Evolutionary conservation across 495 filamentous ascomycete genomes (phyloP).

Genomic region (Penicillium longicatenatum): DNA sequence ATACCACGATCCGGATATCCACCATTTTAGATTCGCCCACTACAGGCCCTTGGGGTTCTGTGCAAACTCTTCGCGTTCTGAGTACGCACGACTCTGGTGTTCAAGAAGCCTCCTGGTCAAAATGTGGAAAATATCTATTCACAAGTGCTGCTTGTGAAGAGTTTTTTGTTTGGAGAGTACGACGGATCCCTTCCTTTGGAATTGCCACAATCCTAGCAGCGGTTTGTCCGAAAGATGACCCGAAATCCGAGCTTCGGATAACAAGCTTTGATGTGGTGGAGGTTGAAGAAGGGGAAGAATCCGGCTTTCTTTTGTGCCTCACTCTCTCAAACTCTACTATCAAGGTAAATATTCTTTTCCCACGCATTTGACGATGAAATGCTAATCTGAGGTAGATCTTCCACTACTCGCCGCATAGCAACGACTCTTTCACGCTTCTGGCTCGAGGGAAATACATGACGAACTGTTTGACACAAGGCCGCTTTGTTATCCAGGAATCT

Average conservation of each 20-base stretch:
- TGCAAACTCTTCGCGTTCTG: slow-evolving; percentile 62
- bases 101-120: slow-evolving; percentile 77
- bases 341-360: slow-evolving; percentile 40
- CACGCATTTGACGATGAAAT: not conserved
- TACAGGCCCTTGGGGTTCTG: slow-evolving; percentile 33
- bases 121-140: slow-evolving; percentile 66
- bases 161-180: slow-evolving; percentile 79
- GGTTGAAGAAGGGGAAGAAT: slow-evolving; percentile 27
- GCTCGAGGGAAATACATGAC: slow-evolving; percentile 67
- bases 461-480: slow-evolving; percentile 75
- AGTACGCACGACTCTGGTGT: slow-evolving; percentile 79
- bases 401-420: slow-evolving; percentile 49
- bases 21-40: slow-evolving; percentile 18
- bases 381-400: slow-evolving; percentile 49
- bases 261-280: slow-evolving; percentile 66
- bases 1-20: slow-evolving; percentile 75
- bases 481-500: slow-evolving; percentile 43
- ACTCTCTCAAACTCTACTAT: slow-evolving; percentile 79
- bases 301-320: slow-evolving; percentile 58
- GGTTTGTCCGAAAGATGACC: slow-evolving; percentile 57
- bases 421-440: slow-evolving; percentile 54
- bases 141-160: slow-evolving; percentile 87
- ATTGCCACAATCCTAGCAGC: slow-evolving; percentile 65
- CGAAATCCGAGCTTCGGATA: slow-evolving; percentile 73
- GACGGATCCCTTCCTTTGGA: slow-evolving; percentile 52